Percentiles rank a stretch among this genome's conserved stretches.
These are phyloP conservation scores for Jatropha multifida DNA, from an alignment of 441 rosid genomes.

Conservation along the genomic window DNA sequence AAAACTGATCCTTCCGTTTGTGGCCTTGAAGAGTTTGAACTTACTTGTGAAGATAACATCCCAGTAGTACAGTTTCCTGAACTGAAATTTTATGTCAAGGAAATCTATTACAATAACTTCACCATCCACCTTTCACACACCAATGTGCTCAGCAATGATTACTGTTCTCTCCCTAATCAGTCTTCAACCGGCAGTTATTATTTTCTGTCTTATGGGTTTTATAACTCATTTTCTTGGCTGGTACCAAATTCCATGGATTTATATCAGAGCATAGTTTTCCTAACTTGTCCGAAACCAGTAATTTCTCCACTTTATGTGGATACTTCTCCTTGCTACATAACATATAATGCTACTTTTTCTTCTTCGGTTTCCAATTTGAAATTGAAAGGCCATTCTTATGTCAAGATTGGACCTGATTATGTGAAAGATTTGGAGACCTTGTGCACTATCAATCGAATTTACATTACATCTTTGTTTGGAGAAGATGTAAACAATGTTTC, in stretches of 20 bases:
- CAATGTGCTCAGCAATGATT: no score
- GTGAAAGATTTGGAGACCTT: not conserved
- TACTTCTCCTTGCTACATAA: not conserved
- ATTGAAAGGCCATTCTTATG: not conserved
- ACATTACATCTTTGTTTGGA: no score
- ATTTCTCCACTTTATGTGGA: not conserved
- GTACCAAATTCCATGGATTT: fast-evolving
- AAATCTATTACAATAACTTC: no score
- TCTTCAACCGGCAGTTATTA: not conserved
- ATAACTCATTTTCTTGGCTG: no score
- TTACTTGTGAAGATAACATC: no score
- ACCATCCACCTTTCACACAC: no score
- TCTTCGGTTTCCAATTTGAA: not conserved
- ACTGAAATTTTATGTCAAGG: no score
- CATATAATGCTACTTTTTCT: not conserved
- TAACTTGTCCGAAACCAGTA: constrained; percentile 6
- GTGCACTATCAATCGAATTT: not conserved
- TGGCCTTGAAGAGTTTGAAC: no score
- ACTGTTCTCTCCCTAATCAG: no score
- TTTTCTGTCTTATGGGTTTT: not conserved
- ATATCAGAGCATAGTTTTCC: constrained; percentile 7
- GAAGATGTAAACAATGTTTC: no score
- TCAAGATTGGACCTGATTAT: not conserved
- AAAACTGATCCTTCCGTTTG: no score
- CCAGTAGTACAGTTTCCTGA: no score